Conservation (phyloP, 805 yeast genomes). For the Candida ipomoeae region DNA sequence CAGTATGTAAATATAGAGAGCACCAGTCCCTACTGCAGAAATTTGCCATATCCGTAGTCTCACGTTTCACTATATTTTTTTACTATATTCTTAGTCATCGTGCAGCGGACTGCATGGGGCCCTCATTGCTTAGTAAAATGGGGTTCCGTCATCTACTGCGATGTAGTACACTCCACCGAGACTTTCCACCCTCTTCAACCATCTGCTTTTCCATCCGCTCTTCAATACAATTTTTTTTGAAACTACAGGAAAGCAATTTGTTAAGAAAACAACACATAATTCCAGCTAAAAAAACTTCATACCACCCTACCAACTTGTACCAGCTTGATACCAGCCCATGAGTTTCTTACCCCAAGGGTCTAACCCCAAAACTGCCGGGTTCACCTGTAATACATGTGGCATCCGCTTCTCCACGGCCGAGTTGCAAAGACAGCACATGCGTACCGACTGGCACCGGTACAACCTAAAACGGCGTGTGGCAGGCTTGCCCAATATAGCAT, state of each 20-base stretch:
- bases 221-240: no score
- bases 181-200: neutral
- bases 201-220: no score
- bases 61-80: neutral
- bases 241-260: no score
- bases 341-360: constrained; percentile 25
- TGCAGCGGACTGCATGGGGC: neutral
- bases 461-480: constrained; percentile 93
- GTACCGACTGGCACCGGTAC: constrained; percentile 97
- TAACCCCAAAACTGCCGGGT: constrained; percentile 24
- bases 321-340: constrained; percentile 2
- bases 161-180: neutral
- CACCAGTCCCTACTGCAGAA: no score
- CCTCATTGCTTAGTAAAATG: neutral
- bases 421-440: constrained; percentile 89
- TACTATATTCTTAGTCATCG: neutral
- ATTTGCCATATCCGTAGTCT: neutral
- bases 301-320: neutral
- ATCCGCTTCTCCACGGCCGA: constrained; percentile 79
- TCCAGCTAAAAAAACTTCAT: no score
- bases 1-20: no score
- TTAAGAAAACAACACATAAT: no score
- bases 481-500: constrained; percentile 41
- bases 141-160: neutral
- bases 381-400: constrained; percentile 86